Percentiles rank a stretch among this genome's conserved stretches.
Evolutionary conservation across 164 flowering plant species (phyloP).

Genomic region (Taxillus chinensis): DNA sequence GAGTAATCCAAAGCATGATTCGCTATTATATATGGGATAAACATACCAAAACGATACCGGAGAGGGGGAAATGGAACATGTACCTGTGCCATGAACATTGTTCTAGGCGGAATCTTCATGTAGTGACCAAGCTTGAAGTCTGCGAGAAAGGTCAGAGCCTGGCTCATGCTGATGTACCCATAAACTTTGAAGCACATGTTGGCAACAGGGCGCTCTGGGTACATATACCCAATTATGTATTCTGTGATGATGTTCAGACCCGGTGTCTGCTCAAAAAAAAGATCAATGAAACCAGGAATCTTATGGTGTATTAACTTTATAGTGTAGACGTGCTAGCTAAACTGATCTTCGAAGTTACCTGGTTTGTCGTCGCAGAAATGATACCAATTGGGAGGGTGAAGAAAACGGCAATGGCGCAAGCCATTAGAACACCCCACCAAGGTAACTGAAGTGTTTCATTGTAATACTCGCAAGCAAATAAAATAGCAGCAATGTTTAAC

Average conservation of each 20-base stretch:
- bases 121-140: constrained; percentile 58
- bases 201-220: constrained; percentile 50
- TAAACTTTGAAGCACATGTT: constrained; percentile 58
- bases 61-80: no score
- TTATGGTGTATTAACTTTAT: no score
- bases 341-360: constrained; percentile 17
- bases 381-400: constrained; percentile 52
- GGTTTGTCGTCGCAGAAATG: constrained; percentile 46
- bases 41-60: no score
- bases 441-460: constrained; percentile 33
- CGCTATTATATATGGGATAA: no score
- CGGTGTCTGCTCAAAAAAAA: constrained; percentile 23
- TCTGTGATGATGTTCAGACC: constrained; percentile 51
- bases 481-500: constrained; percentile 18
- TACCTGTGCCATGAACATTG: constrained; percentile 53
- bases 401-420: constrained; percentile 31
- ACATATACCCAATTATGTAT: constrained; percentile 38
- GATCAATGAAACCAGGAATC: no score
- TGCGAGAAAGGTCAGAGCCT: constrained; percentile 28
- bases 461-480: constrained; percentile 32
- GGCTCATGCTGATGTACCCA: constrained; percentile 54
- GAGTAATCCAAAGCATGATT: no score
- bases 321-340: no score
- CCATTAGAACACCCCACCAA: constrained; percentile 52
- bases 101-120: constrained; percentile 55